These are phyloP conservation scores for Scheffersomyces illinoinensis DNA, from an alignment of 1,139 yeast species.

Conservation along the genomic window DNA sequence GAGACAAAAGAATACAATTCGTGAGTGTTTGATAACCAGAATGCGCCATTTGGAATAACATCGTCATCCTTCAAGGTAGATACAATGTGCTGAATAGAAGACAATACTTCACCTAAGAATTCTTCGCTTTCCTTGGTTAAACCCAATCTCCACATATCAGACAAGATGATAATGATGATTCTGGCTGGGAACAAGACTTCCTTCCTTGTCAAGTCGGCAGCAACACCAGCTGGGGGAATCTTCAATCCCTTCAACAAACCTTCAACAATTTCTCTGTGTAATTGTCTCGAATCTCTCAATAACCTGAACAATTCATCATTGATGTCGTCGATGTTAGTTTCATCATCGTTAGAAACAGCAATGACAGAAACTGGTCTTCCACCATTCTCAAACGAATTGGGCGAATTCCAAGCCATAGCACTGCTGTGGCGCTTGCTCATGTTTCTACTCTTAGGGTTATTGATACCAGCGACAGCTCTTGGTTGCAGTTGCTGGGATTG, in stretches of 20 bases:
- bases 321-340: slow-evolving; percentile 63
- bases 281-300: slow-evolving; percentile 74
- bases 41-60: slow-evolving; percentile 89
- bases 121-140: slow-evolving; percentile 90
- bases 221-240: slow-evolving; percentile 83
- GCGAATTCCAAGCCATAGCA: slow-evolving; percentile 38
- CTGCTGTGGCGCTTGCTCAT: slow-evolving; percentile 44
- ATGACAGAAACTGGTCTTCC: slow-evolving; percentile 59
- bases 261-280: slow-evolving; percentile 84
- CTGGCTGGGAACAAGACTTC: slow-evolving; percentile 97
- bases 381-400: slow-evolving; percentile 28
- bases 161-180: slow-evolving; percentile 83
- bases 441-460: slow-evolving; percentile 31
- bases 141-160: slow-evolving; percentile 99
- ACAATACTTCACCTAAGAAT: slow-evolving; percentile 85
- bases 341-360: slow-evolving; percentile 57
- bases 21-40: slow-evolving; percentile 97
- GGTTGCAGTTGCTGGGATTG: slow-evolving; percentile 29
- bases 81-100: slow-evolving; percentile 82
- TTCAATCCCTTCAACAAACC: slow-evolving; percentile 87
- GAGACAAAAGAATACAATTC: slow-evolving; percentile 93
- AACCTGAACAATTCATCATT: slow-evolving; percentile 72
- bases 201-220: slow-evolving; percentile 79
- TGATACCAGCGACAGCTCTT: slow-evolving; percentile 4
- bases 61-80: slow-evolving; percentile 77